These are phyloP conservation scores for Phytophthora uliginosa DNA, from an alignment of 352 stramenopile genomes.

Conservation along the genomic window DNA sequence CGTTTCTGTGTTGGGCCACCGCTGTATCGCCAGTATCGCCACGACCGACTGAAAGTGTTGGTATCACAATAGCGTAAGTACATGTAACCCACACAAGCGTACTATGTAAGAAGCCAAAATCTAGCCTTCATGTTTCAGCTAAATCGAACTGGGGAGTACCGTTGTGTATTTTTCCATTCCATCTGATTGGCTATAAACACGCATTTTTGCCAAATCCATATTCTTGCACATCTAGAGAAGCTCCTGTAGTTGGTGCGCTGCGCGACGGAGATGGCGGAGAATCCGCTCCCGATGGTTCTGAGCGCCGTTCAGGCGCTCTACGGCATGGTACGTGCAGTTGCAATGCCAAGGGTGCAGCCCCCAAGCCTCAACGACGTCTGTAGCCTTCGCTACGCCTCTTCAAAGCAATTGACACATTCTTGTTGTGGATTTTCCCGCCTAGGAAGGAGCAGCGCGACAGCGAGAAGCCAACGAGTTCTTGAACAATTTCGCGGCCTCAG, in stretches of 20 bases:
- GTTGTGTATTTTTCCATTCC: too few species aligned
- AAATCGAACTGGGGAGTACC: too few species aligned
- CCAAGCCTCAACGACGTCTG: not conserved
- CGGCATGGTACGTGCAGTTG: constrained; percentile 52
- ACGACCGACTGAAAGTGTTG: too few species aligned
- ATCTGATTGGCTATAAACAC: not conserved
- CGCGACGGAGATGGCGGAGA: constrained; percentile 28
- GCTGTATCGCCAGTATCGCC: too few species aligned
- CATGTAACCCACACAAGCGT: too few species aligned
- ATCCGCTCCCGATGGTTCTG: constrained; percentile 56
- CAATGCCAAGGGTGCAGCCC: not conserved
- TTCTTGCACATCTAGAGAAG: not conserved
- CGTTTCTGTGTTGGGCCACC: too few species aligned
- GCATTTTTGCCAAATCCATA: not conserved
- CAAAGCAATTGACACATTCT: constrained; percentile 3
- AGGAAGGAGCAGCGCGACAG: constrained; percentile 72
- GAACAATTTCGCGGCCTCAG: constrained; percentile 57
- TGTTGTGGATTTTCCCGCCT: not conserved
- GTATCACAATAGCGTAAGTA: too few species aligned
- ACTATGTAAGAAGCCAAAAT: too few species aligned
- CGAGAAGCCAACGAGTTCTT: constrained; percentile 80
- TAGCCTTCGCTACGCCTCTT: not conserved
- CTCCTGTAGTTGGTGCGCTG: not conserved
- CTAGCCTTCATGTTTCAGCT: too few species aligned
- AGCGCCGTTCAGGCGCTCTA: constrained; percentile 71